These are phyloP conservation scores for Ganoderma meredithae DNA, from an alignment of 1,284 basidiomycete genomes.

Conservation along the genomic window DNA sequence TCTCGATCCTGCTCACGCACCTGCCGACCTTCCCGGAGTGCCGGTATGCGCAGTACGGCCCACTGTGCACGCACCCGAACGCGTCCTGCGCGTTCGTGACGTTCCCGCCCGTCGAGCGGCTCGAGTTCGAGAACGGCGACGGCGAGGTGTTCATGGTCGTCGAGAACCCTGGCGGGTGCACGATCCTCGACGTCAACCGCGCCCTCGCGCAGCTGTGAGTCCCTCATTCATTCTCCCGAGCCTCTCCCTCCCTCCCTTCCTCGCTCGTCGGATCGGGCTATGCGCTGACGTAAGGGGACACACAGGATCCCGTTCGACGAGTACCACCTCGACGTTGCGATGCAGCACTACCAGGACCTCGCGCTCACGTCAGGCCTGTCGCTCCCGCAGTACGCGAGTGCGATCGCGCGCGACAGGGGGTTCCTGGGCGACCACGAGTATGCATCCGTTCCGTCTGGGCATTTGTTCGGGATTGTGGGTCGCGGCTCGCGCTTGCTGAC, in stretches of 20 bases:
- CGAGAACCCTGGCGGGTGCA: slow-evolving; percentile 42
- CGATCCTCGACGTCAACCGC: slow-evolving; percentile 45
- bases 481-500: neutral
- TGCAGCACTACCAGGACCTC: slow-evolving; percentile 42
- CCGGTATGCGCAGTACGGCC: slow-evolving; percentile 41
- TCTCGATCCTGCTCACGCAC: slow-evolving; percentile 39
- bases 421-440: slow-evolving; percentile 24
- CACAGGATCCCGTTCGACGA: slow-evolving; percentile 39
- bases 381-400: slow-evolving; percentile 21
- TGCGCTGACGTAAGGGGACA: neutral
- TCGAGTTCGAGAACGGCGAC: slow-evolving; percentile 37
- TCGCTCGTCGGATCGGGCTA: too few relatives aligned
- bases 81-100: slow-evolving; percentile 44
- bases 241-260: too few relatives aligned
- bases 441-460: neutral
- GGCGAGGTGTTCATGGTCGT: slow-evolving; percentile 41
- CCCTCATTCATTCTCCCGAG: too few relatives aligned
- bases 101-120: slow-evolving; percentile 40
- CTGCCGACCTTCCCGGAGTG: slow-evolving; percentile 45
- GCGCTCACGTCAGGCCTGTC: slow-evolving; percentile 36
- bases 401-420: slow-evolving; percentile 15
- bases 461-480: neutral
- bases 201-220: slow-evolving; percentile 42
- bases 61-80: slow-evolving; percentile 42
- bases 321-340: slow-evolving; percentile 36